phyloP scores from a whole-genome alignment of 2,329 filamentous ascomycete genomes.

The Penicillium sp. region DNA sequence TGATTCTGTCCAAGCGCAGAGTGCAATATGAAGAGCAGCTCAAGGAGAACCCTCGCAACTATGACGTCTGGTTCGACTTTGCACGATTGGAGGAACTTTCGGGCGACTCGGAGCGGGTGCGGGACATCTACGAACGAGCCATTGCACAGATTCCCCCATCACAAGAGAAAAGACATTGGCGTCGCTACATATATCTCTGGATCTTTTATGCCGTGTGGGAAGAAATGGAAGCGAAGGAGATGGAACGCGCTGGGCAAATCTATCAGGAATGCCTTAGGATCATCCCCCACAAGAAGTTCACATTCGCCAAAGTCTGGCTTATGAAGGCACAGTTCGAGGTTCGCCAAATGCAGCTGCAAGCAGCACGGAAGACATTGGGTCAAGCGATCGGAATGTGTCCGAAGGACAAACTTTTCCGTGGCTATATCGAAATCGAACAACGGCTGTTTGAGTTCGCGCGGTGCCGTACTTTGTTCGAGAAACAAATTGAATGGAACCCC shows the following conservation, averaged over 20 bases:
- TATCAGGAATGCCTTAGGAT: slow-evolving; percentile 84
- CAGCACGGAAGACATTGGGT: slow-evolving; percentile 84
- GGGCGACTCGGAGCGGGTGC: slow-evolving; percentile 75
- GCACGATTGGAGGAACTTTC: slow-evolving; percentile 83
- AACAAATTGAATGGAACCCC: slow-evolving; percentile 88
- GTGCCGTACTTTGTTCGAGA: slow-evolving; percentile 88
- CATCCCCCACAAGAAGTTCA: slow-evolving; percentile 94
- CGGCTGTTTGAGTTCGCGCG: slow-evolving; percentile 92
- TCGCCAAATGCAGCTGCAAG: slow-evolving; percentile 74
- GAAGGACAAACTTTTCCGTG: slow-evolving; percentile 91
- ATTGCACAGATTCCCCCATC: slow-evolving; percentile 94
- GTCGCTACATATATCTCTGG: slow-evolving; percentile 96
- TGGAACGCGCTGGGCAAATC: slow-evolving; percentile 77
- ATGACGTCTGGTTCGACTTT: slow-evolving; percentile 97
- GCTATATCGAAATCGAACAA: slow-evolving; percentile 88
- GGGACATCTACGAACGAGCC: slow-evolving; percentile 91
- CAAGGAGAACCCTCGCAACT: slow-evolving; percentile 92
- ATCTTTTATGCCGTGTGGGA: slow-evolving; percentile 97
- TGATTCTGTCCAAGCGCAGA: slow-evolving; percentile 88
- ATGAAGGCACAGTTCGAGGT: slow-evolving; percentile 92
- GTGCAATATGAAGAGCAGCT: slow-evolving; percentile 93
- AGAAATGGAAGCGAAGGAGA: slow-evolving; percentile 78
- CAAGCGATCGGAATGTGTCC: slow-evolving; percentile 90
- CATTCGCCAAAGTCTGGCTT: slow-evolving; percentile 95
- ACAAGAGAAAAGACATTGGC: slow-evolving; percentile 95